Evolutionary conservation across 2,329 filamentous ascomycete species (phyloP), one percentile per base, ranked within the genome.

Genomic region (Pestalotiopsis sp.): DNA sequence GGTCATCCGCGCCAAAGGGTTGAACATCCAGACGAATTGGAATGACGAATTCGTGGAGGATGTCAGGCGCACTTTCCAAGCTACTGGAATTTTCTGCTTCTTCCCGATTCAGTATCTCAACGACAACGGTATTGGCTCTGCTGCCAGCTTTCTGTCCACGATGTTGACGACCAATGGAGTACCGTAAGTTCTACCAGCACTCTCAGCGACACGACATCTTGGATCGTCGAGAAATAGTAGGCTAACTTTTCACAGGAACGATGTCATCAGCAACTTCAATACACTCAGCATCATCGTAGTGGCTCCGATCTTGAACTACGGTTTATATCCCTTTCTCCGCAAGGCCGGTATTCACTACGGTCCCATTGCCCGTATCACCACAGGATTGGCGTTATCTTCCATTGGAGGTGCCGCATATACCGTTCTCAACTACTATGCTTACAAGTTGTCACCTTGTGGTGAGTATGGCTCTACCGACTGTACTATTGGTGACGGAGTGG

Each of bases 31-130:
- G 60, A 85, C 74, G 79, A 81, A 4, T 0, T 91, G 88, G 87
- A 91, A 91, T 70, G 90, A 92, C 72, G 84, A 85, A 27, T 92
- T 90, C 83, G 89, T 92, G 49, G 89, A 91, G 74, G 88, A 91
- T 72, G 87, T 91, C 45, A 82, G 83, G 66, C 87, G 89, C 75
- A 88, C 88, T 14, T 81, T 89, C 72, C 83, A 86, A 71, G 87
- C 87, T 12, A 88, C 86, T 68, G 88, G 90, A n/a, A 92, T 88
- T 75, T 80, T 87, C 70, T 87, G 85, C 79, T 87, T 83, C 76
- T 82, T 82, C 76, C 81, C 85, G 72, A 76, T 83, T 74, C 74
- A 84, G 72, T 81, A 79, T 72, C 72, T 82, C 64, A 83, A 83
- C 76, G 81, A 83, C 75, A 81, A 82, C 69, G 86, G 87, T 72